These are phyloP conservation scores for Melanogaster broomeanus DNA, from an alignment of 768 basidiomycete species.

Conservation along the genomic window DNA sequence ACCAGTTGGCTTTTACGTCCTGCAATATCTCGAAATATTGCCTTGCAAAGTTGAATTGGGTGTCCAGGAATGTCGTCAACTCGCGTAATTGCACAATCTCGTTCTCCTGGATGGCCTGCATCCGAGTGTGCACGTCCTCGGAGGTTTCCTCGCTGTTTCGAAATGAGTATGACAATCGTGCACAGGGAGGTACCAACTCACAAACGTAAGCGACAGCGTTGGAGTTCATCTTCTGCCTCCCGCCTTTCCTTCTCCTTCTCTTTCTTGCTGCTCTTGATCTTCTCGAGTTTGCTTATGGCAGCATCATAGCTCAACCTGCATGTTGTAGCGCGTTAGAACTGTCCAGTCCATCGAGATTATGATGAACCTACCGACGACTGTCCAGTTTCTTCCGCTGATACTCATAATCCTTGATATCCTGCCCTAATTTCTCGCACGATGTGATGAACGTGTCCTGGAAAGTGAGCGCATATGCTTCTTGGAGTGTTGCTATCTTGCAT, in stretches of 20 bases:
- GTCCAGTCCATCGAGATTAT: not conserved
- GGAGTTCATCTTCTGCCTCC: slow-evolving; percentile 83
- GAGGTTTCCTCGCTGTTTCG: slow-evolving; percentile 75
- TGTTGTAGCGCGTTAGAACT: not conserved
- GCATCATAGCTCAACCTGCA: slow-evolving; percentile 76
- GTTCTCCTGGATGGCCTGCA: slow-evolving; percentile 78
- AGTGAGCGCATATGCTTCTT: slow-evolving; percentile 75
- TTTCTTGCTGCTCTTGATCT: slow-evolving; percentile 71
- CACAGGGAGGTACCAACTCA: slow-evolving; percentile 37
- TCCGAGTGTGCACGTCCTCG: slow-evolving; percentile 80
- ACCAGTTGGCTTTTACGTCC: slow-evolving; percentile 70
- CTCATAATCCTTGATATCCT: slow-evolving; percentile 85
- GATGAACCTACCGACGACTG: slow-evolving; percentile 62
- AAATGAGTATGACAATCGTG: slow-evolving; percentile 9
- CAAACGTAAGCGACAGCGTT: slow-evolving; percentile 74
- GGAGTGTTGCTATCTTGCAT: slow-evolving; percentile 81
- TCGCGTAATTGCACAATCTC: slow-evolving; percentile 74
- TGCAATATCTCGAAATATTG: slow-evolving; percentile 73
- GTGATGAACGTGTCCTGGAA: slow-evolving; percentile 74
- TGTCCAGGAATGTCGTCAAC: slow-evolving; percentile 68
- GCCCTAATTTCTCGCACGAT: slow-evolving; percentile 63
- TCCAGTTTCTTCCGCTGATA: slow-evolving; percentile 83
- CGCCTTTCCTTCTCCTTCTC: slow-evolving; percentile 72
- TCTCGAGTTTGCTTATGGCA: slow-evolving; percentile 68
- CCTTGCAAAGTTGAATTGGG: slow-evolving; percentile 72